Evolutionary conservation across 495 filamentous ascomycete species (phyloP), one percentile per base, ranked within the genome.

Genomic region (Daldinia concentrica): DNA sequence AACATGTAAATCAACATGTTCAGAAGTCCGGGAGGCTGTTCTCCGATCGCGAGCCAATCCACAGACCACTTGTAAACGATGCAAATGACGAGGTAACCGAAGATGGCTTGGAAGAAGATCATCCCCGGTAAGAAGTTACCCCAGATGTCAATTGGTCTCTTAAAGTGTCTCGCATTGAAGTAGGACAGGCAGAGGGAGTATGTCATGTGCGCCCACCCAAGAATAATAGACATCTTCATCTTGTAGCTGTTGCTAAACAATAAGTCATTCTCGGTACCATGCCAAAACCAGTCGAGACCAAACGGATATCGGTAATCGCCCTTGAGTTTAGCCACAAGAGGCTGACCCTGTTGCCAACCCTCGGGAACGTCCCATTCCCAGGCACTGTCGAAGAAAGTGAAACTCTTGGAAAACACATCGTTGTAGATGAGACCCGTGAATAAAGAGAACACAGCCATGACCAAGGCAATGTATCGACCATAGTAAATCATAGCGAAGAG

Each of bases 1-100:
- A 99, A 98, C 95, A 99, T 99, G 87, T 97, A 97, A 77, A 99
- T 99, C 71, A 99, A 86, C 94, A 98, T 97, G 86, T 99, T 99
- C 64, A 99, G 82, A 27, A 99, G 84, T 72, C 93, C 91, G 0
- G 95, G 95, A 3, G 96, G 92, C 30, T 85, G 82, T 63, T 84
- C 68, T n/a, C 78, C 87, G 30, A 84, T 83, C 24, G 84, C 90
- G 66, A 82, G 79, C 95, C 95, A 99, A 78, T 98, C 90, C 41
- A 97, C 85, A 19, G 87, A 89, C 95, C 95, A 99, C 81, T 99
- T 99, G 84, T 96, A 98, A 78, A 98, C 81, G 73, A 99, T 96
- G 74, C 90, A 90, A 76, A 97, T 84, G 56, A 95, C 94, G 15
- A 99, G 89, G 73, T 99, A 99, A 55, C 95, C 95, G 69, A 99